These are phyloP conservation scores for Fagus crenata DNA, from an alignment of 306 rosid genomes.

Conservation along the genomic window DNA sequence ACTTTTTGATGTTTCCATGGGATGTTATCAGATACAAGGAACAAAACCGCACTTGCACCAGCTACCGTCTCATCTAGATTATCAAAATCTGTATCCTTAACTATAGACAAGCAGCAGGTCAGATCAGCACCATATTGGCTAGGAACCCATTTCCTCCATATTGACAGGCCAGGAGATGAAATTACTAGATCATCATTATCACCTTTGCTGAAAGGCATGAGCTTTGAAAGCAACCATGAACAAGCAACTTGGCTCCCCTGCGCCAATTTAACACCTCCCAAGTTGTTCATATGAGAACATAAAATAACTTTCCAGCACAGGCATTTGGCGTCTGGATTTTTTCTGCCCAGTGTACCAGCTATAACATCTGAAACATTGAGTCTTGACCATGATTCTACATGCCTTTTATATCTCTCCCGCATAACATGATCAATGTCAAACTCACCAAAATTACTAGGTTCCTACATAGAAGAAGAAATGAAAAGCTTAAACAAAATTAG, in stretches of 20 bases:
- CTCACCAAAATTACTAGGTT: constrained; percentile 40
- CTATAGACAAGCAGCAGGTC: constrained; percentile 73
- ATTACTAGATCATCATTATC: constrained; percentile 47
- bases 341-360: constrained; percentile 53
- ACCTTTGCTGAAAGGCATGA: constrained; percentile 51
- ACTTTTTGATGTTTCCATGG: constrained; percentile 65
- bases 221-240: constrained; percentile 78
- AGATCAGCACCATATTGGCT: constrained; percentile 44
- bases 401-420: constrained; percentile 66
- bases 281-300: constrained; percentile 51
- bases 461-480: constrained; percentile 43
- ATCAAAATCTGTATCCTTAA: constrained; percentile 56
- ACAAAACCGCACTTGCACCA: constrained; percentile 77
- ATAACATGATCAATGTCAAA: constrained; percentile 66
- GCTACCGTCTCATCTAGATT: constrained; percentile 49
- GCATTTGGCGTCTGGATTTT: constrained; percentile 62
- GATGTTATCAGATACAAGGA: constrained; percentile 63
- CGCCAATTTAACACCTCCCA: constrained; percentile 34
- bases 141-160: constrained; percentile 79
- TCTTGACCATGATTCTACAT: constrained; percentile 63
- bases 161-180: constrained; percentile 65
- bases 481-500: constrained; percentile 13
- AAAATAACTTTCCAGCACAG: constrained; percentile 82
- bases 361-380: constrained; percentile 74
- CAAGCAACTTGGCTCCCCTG: constrained; percentile 26